These are phyloP conservation scores for Phallus indusiatus DNA, from an alignment of 768 basidiomycete genomes.

Conservation along the genomic window DNA sequence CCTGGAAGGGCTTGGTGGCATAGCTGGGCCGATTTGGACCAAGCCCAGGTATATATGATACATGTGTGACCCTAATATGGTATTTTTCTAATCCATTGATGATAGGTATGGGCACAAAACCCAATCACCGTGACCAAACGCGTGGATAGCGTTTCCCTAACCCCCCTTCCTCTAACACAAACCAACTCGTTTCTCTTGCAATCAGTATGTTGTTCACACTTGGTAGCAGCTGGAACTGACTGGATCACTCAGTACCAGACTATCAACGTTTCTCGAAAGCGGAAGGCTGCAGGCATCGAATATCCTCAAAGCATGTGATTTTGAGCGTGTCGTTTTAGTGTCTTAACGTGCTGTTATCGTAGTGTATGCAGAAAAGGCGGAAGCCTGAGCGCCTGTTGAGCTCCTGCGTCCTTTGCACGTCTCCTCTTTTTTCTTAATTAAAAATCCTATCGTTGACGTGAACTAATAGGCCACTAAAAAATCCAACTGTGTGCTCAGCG, in stretches of 20 bases:
- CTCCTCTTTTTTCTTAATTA: not conserved
- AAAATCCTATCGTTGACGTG: not conserved
- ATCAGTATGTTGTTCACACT: conserved; percentile 1
- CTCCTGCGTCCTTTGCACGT: conserved; percentile 28
- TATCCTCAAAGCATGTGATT: conserved; percentile 55
- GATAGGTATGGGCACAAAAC: conserved; percentile 23
- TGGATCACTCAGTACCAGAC: conserved; percentile 45
- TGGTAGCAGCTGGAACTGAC: conserved; percentile 40
- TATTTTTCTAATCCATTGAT: no score
- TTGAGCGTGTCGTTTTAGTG: no score
- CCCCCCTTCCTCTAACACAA: not conserved
- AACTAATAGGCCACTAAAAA: conserved; percentile 34
- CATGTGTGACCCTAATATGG: no score
- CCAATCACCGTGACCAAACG: no score
- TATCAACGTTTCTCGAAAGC: conserved; percentile 30
- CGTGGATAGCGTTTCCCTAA: no score
- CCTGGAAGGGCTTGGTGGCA: conserved; percentile 84
- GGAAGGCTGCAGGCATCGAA: conserved; percentile 43
- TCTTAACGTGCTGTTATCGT: not conserved
- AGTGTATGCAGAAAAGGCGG: conserved; percentile 65
- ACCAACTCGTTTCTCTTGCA: no score
- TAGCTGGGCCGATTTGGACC: conserved; percentile 77
- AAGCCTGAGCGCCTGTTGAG: no score
- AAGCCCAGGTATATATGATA: conserved; percentile 73
- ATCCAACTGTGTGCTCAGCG: conserved; percentile 73